phyloP scores from a whole-genome alignment of 1,139 yeast genomes.

The Pneumocystis sp. region DNA sequence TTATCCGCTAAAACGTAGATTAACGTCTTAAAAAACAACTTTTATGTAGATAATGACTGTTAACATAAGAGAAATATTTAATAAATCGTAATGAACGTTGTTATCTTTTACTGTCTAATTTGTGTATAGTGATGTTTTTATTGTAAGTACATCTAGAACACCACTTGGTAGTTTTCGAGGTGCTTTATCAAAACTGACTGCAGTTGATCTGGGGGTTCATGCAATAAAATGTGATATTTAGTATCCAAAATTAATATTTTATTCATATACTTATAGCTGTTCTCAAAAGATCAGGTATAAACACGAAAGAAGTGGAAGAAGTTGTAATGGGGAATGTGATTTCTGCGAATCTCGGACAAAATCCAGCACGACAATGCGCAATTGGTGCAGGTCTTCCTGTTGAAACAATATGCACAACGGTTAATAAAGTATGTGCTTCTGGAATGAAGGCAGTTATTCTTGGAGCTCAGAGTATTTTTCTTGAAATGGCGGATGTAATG shows the following conservation, averaged over 20 bases:
- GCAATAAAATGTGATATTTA: constrained; percentile 48
- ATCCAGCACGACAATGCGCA: constrained; percentile 97
- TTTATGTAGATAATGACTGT: not conserved
- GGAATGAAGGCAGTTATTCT: constrained; percentile 84
- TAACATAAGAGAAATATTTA: not conserved
- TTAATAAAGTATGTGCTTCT: constrained; percentile 95
- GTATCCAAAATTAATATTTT: not conserved
- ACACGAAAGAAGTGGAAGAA: constrained; percentile 68
- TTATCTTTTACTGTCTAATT: not conserved
- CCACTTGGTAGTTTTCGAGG: constrained; percentile 95
- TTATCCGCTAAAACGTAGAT: not conserved
- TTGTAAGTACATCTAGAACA: constrained; percentile 83
- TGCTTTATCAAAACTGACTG: constrained; percentile 51
- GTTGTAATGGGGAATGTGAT: constrained; percentile 84
- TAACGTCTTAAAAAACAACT: not conserved
- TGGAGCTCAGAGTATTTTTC: constrained; percentile 78
- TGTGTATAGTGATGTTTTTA: constrained; percentile 40
- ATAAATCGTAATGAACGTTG: not conserved
- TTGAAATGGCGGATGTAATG: constrained; percentile 60
- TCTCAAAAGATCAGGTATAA: constrained; percentile 26
- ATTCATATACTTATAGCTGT: constrained; percentile 1
- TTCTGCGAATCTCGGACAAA: constrained; percentile 90
- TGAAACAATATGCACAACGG: constrained; percentile 67
- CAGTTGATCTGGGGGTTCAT: constrained; percentile 76
- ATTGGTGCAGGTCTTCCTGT: constrained; percentile 73